Percentiles rank a stretch among this genome's conserved stretches.
Evolutionary conservation across 2,329 filamentous ascomycete genomes (phyloP).

Genomic region (Arthrobotrys iridis): DNA sequence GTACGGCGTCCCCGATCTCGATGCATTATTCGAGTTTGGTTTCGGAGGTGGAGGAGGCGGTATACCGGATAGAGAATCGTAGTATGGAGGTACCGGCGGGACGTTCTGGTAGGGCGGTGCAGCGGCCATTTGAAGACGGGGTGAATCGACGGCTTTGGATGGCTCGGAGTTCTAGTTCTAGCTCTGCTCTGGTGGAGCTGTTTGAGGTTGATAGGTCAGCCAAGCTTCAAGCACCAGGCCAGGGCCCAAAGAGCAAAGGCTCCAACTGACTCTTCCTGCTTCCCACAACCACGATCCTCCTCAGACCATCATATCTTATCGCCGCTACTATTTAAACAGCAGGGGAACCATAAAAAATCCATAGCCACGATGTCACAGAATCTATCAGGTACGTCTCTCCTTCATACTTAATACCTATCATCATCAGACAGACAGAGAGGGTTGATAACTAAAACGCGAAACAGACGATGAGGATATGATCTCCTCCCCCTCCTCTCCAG

Average conservation of each 20-base stretch:
- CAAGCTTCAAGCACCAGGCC: background rate
- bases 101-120: constrained; percentile 30
- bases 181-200: background rate
- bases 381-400: constrained; percentile 52
- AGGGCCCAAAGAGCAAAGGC: constrained; percentile 4
- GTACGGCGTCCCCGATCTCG: constrained; percentile 71
- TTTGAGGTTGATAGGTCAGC: background rate
- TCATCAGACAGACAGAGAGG: background rate
- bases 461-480: constrained; percentile 54
- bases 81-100: constrained; percentile 55
- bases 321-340: background rate
- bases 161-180: background rate
- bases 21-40: constrained; percentile 73
- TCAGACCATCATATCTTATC: background rate
- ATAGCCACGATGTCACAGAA: constrained; percentile 40
- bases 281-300: background rate
- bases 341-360: background rate
- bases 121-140: constrained; percentile 14
- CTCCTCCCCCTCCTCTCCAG: constrained; percentile 50
- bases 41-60: constrained; percentile 79
- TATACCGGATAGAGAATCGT: constrained; percentile 51
- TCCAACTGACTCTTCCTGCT: background rate
- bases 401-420: background rate
- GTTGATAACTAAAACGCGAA: background rate
- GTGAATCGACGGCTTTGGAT: background rate